Conservation (phyloP, 2,329 filamentous ascomycete species). For the Penicillium sp. region DNA sequence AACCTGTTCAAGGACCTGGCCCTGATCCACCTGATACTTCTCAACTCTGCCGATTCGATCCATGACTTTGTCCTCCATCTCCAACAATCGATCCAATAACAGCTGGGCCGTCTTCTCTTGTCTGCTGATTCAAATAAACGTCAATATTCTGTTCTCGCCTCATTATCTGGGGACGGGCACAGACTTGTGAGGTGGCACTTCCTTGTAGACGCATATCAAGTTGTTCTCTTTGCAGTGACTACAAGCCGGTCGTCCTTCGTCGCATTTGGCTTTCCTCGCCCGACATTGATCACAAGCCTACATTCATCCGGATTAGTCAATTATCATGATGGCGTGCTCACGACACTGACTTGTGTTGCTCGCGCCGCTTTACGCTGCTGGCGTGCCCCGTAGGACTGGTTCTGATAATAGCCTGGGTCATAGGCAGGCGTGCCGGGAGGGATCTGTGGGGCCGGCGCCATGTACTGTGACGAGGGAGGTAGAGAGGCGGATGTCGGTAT, state of each 20-base stretch:
- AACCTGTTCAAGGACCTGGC: conserved; percentile 1
- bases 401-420: conserved; percentile 30
- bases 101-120: conserved; percentile 41
- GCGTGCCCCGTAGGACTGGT: conserved; percentile 29
- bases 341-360: conserved; percentile 37
- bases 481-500: conserved; percentile 28
- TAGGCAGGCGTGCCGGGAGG: conserved; percentile 30
- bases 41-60: conserved; percentile 18
- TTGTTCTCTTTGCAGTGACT: conserved; percentile 82
- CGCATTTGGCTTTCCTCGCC: conserved; percentile 83
- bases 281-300: conserved; percentile 89
- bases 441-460: conserved; percentile 23
- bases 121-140: conserved; percentile 16
- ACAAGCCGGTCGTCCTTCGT: conserved; percentile 77
- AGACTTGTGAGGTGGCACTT: conserved; percentile 86
- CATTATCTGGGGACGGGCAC: conserved; percentile 28
- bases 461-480: conserved; percentile 28
- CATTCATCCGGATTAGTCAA: background rate
- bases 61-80: conserved; percentile 30
- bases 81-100: conserved; percentile 32
- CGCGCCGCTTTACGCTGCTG: conserved; percentile 39
- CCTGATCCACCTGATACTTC: conserved; percentile 1
- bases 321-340: background rate
- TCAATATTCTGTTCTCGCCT: conserved; percentile 1
- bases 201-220: conserved; percentile 78